Evolutionary conservation across 306 rosid genomes (phyloP).

Genomic region (Begonia masoniana): DNA sequence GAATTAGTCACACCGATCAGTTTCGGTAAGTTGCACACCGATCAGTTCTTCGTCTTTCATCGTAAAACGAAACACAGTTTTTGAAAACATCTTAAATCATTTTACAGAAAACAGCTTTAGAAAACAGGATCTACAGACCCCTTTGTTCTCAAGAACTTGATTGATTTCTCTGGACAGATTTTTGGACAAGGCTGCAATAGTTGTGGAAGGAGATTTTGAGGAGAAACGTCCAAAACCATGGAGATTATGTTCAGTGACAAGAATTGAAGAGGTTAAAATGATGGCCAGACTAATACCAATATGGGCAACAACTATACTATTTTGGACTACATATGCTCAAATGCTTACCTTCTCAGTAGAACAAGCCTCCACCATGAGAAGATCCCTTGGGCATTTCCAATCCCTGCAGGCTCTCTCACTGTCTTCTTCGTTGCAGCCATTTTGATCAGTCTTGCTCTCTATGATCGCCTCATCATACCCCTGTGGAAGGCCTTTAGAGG

Average conservation of each 20-base stretch:
- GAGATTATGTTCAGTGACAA: slow-evolving; percentile 65
- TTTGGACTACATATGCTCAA: slow-evolving; percentile 89
- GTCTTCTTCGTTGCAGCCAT: slow-evolving; percentile 80
- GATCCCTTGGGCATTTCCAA: slow-evolving; percentile 52
- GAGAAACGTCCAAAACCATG: slow-evolving; percentile 48
- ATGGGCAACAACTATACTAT: slow-evolving; percentile 93
- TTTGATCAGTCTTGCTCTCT: slow-evolving; percentile 44
- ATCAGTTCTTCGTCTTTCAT: too few relatives aligned
- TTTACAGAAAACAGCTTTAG: not conserved
- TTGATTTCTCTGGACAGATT: slow-evolving; percentile 16
- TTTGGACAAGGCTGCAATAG: slow-evolving; percentile 79
- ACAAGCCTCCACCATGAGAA: slow-evolving; percentile 87
- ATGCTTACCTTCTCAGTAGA: slow-evolving; percentile 92
- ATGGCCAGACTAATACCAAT: slow-evolving; percentile 65
- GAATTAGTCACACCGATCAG: slow-evolving; percentile 52
- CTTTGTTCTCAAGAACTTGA: too few relatives aligned
- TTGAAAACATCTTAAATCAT: not conserved
- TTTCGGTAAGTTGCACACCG: slow-evolving; percentile 28
- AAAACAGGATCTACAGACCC: too few relatives aligned
- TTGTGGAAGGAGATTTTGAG: slow-evolving; percentile 48
- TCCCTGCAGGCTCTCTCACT: slow-evolving; percentile 88
- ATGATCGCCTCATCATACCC: slow-evolving; percentile 82
- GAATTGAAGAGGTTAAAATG: slow-evolving; percentile 92
- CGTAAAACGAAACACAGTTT: not conserved
- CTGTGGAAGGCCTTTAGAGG: slow-evolving; percentile 68